A percentile compares a stretch with the other conserved stretches of the same genome.
These are phyloP conservation scores for Pseudomonodictys pantanalensis DNA, from an alignment of 495 filamentous ascomycete genomes.

Conservation along the genomic window DNA sequence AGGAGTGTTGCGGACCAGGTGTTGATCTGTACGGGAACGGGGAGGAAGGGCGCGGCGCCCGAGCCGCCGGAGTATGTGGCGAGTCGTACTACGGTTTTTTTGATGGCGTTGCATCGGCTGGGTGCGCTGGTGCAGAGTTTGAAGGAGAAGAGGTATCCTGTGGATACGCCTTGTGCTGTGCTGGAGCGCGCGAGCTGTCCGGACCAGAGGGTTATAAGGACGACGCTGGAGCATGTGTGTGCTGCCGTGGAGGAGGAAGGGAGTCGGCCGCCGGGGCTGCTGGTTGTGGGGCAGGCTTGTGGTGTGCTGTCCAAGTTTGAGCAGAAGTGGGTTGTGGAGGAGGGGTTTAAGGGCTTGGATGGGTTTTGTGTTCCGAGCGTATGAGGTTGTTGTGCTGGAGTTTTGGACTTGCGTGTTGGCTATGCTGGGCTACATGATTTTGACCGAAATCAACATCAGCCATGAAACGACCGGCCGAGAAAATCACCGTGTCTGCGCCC, in stretches of 20 bases:
- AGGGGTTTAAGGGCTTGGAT: slow-evolving; percentile 70
- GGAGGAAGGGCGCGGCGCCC: slow-evolving; percentile 81
- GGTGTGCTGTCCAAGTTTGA: slow-evolving; percentile 60
- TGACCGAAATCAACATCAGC: too few relatives aligned
- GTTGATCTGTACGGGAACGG: slow-evolving; percentile 90
- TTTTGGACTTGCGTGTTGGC: too few relatives aligned
- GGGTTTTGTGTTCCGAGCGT: slow-evolving; percentile 15
- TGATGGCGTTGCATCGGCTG: slow-evolving; percentile 92
- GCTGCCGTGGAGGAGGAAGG: slow-evolving; percentile 87
- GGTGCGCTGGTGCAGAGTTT: slow-evolving; percentile 56
- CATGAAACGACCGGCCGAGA: too few relatives aligned
- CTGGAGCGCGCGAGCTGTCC: slow-evolving; percentile 92
- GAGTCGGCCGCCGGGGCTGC: slow-evolving; percentile 79
- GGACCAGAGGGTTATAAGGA: slow-evolving; percentile 88
- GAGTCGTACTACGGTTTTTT: slow-evolving; percentile 82
- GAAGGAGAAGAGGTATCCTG: slow-evolving; percentile 42
- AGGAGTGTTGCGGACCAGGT: slow-evolving; percentile 88
- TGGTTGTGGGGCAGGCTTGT: slow-evolving; percentile 86
- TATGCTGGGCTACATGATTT: too few relatives aligned
- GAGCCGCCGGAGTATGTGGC: slow-evolving; percentile 73
- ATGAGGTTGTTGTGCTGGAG: too few relatives aligned
- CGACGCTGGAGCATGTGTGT: slow-evolving; percentile 73
- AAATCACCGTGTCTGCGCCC: too few relatives aligned
- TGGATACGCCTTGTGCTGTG: slow-evolving; percentile 79
- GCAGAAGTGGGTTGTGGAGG: slow-evolving; percentile 81